Evolutionary conservation across 2,329 filamentous ascomycete species (phyloP), one percentile per base, ranked within the genome.

Genomic region (Metarhizium anisopliae): DNA sequence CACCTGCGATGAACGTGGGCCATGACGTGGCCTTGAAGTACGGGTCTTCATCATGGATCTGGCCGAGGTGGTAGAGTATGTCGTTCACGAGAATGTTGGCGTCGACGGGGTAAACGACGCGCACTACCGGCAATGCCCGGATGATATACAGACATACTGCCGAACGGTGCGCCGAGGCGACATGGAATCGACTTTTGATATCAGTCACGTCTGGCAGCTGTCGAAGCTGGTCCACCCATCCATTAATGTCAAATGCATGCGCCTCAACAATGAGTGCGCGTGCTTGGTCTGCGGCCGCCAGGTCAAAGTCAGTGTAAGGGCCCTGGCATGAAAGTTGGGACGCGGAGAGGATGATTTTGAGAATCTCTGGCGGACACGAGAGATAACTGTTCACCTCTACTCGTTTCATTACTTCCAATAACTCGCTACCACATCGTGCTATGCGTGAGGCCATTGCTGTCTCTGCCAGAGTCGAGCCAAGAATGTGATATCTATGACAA

Each of bases 1-100:
- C 80, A 1, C 81, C 81, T 2, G 78, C 78, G 35, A 84, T 74
- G 59, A 83, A 83, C 0, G 79, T 72, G 1, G 81, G 79, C 80
- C 80, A 84, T n/a, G 77, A 77, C 2, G 79, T 81, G 7, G 77
- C 81, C 63, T 82, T 83, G 70, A 81, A 83, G 47, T 82, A 72
- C 6, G 75, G 73, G 61, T 81, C 78, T 2, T 70, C 65, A 20
- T 74, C 72, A 32, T 70, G 70, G 40, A 84, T 73, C 54, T 72
- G 68, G 6, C 74, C 75, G 29, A 83, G 69, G 57, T 82, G 75
- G n/a, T 67, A 61, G 2, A 82, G 67, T 42, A 81, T 78, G 38
- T 80, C 78, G 29, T 70, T 63, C 4, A 78, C 75, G 2, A 83
- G 71, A 8, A 76, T 62, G 50, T 73, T 64, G 25, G 72, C 72